A percentile compares a stretch with the other conserved stretches of the same genome.
Conservation (phyloP, 176 grass and related monocot genomes). For the maize (Zea mays) region DNA sequence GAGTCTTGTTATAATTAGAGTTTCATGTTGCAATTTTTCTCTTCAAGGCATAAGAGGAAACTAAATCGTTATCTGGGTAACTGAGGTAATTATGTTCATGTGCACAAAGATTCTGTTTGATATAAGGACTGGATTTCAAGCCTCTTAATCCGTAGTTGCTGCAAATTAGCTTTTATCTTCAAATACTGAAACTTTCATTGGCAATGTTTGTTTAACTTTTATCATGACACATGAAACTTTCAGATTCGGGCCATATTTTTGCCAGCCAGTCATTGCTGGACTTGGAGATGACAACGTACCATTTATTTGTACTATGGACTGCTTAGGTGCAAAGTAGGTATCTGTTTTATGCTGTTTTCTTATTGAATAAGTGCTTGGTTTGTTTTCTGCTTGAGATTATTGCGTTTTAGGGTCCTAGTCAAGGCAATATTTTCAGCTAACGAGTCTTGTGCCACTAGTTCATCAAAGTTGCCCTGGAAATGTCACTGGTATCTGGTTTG, state of each 20-base stretch:
- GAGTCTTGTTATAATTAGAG: constrained; percentile 4
- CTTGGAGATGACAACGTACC: constrained; percentile 78
- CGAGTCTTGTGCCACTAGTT: neutral
- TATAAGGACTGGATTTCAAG: neutral
- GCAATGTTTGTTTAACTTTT: constrained; percentile 16
- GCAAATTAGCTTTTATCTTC: neutral
- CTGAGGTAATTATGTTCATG: neutral
- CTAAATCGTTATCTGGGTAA: neutral
- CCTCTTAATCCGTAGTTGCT: neutral
- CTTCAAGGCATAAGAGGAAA: neutral
- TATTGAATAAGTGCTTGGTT: neutral
- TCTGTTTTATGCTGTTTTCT: constrained; percentile 14
- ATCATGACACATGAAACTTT: constrained; percentile 26
- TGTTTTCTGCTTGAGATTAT: neutral
- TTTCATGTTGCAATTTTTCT: neutral
- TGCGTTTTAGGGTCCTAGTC: neutral
- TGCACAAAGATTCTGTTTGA: neutral
- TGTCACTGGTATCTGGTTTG: neutral
- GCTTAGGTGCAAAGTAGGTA: constrained; percentile 96
- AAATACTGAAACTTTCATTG: neutral
- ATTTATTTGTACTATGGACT: constrained; percentile 99
- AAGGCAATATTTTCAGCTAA: neutral
- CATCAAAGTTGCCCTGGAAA: neutral
- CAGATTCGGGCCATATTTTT: constrained; percentile 97
- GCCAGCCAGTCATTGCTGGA: constrained; percentile 93